phyloP scores from a whole-genome alignment of 371 early-diverging fungal genomes.

The Mortierella sp. region DNA sequence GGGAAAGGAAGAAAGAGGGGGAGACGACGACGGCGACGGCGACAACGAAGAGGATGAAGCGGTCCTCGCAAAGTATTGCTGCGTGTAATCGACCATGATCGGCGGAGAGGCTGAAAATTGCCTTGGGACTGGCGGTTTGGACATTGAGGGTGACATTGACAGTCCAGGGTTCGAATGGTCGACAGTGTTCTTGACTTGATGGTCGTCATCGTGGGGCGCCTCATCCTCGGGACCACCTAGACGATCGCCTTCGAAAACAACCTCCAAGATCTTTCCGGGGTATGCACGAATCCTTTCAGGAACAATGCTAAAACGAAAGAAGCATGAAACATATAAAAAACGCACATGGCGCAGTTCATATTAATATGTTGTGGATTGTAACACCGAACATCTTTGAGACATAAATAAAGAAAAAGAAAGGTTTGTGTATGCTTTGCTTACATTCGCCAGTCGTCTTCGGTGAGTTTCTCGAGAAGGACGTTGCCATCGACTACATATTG shows the following conservation, averaged over 20 bases:
- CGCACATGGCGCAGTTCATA: neutral
- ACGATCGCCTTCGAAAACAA: neutral
- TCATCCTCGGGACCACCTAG: neutral
- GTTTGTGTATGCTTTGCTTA: neutral
- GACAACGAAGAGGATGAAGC: neutral
- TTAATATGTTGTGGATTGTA: neutral
- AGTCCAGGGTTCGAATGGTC: neutral
- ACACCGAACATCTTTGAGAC: neutral
- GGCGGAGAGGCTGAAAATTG: too few species aligned
- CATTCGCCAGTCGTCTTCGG: neutral
- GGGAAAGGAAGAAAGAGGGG: neutral
- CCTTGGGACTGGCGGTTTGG: too few species aligned
- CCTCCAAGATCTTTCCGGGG: neutral
- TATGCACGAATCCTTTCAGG: neutral
- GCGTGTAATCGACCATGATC: too few species aligned
- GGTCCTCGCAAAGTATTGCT: neutral
- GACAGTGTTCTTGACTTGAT: neutral
- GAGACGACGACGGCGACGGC: neutral
- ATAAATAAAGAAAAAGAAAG: neutral
- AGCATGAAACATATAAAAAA: neutral
- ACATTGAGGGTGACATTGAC: neutral
- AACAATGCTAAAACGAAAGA: neutral
- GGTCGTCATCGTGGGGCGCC: neutral
- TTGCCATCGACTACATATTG: neutral
- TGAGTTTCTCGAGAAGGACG: neutral